These are phyloP conservation scores for Barnettozyma wickerhamii DNA, from an alignment of 805 yeast species.

Conservation along the genomic window DNA sequence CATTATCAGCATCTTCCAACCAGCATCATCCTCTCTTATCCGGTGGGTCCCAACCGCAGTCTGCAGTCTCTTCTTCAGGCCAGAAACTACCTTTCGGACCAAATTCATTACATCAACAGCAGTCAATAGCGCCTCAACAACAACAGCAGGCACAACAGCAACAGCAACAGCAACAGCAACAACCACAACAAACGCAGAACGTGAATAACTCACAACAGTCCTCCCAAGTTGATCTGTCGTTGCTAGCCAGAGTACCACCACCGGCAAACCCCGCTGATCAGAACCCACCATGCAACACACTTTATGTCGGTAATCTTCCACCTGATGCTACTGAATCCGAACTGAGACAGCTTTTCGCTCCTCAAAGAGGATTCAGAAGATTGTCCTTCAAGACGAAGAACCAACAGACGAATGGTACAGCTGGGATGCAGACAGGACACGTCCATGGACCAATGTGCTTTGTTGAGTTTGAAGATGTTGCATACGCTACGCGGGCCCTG, in stretches of 20 bases:
- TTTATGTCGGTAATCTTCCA: conserved; percentile 95
- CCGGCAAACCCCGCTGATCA: conserved; percentile 99
- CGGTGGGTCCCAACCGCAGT: conserved; percentile 18
- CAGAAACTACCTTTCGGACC: conserved; percentile 5
- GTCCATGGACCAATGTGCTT: conserved; percentile 98
- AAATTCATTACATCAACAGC: neutral
- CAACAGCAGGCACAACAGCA: neutral
- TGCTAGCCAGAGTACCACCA: conserved; percentile 77
- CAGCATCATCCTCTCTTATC: conserved; percentile 11
- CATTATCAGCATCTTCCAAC: conserved; percentile 9
- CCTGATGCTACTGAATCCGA: conserved; percentile 96
- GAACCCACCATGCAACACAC: conserved; percentile 96
- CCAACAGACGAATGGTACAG: conserved; percentile 33
- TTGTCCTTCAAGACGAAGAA: conserved; percentile 83
- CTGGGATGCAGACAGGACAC: conserved; percentile 25
- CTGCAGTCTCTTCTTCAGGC: conserved; percentile 14
- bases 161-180: neutral
- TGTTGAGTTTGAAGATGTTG: conserved; percentile 96
- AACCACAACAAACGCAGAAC: conserved; percentile 3
- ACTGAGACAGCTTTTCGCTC: conserved; percentile 77
- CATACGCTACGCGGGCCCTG: conserved; percentile 87
- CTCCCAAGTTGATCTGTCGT: conserved; percentile 57
- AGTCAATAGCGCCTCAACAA: conserved; percentile 4
- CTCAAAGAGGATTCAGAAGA: conserved; percentile 89
- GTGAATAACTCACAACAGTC: conserved; percentile 15